Percentiles rank a stretch among this genome's conserved stretches.
These are phyloP conservation scores for Thelephora terrestris DNA, from an alignment of 1,284 basidiomycete genomes.

Conservation along the genomic window DNA sequence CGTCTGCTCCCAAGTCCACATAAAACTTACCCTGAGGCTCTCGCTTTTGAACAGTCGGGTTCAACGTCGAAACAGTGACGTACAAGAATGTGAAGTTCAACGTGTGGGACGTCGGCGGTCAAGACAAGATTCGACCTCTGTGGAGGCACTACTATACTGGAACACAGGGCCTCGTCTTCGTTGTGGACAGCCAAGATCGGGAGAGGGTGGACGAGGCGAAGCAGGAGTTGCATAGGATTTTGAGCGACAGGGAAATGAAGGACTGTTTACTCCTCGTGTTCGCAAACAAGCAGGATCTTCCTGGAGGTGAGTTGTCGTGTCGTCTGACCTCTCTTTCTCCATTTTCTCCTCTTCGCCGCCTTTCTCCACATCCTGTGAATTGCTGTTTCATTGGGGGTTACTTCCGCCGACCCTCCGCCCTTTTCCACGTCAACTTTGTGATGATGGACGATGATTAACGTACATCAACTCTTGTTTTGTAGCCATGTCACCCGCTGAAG, in stretches of 20 bases:
- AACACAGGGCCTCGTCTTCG: conserved; percentile 98
- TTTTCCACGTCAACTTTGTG: not conserved
- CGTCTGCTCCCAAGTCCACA: conserved; percentile 9
- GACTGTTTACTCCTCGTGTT: conserved; percentile 95
- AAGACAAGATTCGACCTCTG: conserved; percentile 96
- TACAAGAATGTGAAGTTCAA: conserved; percentile 99
- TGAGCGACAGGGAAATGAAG: conserved; percentile 97
- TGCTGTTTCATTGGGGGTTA: not conserved
- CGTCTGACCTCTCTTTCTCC: not conserved
- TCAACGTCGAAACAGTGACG: conserved; percentile 99
- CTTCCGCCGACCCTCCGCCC: not conserved
- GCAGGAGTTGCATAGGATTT: conserved; percentile 92
- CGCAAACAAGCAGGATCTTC: conserved; percentile 99
- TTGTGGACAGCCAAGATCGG: conserved; percentile 84
- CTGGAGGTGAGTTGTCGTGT: conserved; percentile 60
- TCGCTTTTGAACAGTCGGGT: conserved; percentile 54
- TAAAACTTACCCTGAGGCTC: conserved; percentile 4
- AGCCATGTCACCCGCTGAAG: conserved; percentile 99
- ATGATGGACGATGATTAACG: no score
- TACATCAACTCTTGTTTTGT: conserved; percentile 6
- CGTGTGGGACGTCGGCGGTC: conserved; percentile 99
- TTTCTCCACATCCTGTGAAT: not conserved
- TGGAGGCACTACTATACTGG: conserved; percentile 99
- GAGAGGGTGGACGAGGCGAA: conserved; percentile 96
- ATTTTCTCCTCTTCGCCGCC: not conserved